Conservation (phyloP, 208 protist species). For the Trypanosoma platydactyli region DNA sequence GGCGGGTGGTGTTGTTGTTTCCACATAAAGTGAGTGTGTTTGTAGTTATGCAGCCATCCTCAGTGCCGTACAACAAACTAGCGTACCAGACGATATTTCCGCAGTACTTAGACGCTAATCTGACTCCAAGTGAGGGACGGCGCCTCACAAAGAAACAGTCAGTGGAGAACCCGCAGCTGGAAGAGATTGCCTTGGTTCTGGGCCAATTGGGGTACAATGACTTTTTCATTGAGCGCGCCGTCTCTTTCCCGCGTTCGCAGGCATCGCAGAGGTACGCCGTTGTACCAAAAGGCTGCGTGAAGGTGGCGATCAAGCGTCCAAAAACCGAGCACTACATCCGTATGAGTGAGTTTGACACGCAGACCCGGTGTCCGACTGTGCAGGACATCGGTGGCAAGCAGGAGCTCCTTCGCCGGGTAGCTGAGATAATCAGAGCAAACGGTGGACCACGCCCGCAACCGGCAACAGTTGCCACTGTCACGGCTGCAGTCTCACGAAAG, state of each 20-base stretch:
- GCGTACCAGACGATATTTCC: conserved; percentile 83
- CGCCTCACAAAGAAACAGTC: conserved; percentile 68
- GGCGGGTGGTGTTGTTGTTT: conserved; percentile 1
- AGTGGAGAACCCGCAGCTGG: conserved; percentile 62
- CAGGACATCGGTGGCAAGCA: conserved; percentile 67
- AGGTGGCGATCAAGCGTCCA: conserved; percentile 75
- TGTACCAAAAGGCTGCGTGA: conserved; percentile 74
- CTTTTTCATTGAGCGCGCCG: conserved; percentile 47
- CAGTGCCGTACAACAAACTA: conserved; percentile 49
- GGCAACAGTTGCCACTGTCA: conserved; percentile 40
- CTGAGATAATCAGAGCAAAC: conserved; percentile 67
- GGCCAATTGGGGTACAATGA: conserved; percentile 57
- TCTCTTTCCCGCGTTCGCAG: conserved; percentile 69
- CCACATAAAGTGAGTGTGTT: conserved; percentile 1
- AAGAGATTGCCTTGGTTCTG: conserved; percentile 65
- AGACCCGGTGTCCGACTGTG: conserved; percentile 62
- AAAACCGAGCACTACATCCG: conserved; percentile 80
- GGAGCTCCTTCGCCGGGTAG: conserved; percentile 69
- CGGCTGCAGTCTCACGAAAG: conserved; percentile 20
- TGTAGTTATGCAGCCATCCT: conserved; percentile 11
- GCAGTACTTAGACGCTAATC: conserved; percentile 81
- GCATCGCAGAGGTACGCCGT: conserved; percentile 51
- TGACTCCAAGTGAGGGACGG: conserved; percentile 72
- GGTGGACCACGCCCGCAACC: conserved; percentile 39
- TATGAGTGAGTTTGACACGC: conserved; percentile 88